These are phyloP conservation scores for Colletotrichum spaethianum DNA, from an alignment of 2,329 filamentous ascomycete species.

Conservation along the genomic window DNA sequence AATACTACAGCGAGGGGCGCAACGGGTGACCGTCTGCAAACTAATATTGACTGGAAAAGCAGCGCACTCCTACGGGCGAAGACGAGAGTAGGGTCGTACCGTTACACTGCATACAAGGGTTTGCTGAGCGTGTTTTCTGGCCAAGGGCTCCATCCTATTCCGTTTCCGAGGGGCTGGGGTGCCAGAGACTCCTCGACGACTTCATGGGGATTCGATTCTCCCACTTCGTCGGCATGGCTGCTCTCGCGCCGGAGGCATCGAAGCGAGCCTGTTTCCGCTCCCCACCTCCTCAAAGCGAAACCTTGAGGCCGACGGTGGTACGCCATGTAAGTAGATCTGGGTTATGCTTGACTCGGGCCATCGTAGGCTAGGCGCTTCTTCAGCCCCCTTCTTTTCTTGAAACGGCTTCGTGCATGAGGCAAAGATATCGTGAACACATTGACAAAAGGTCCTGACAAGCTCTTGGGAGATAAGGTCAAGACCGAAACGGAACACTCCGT, in stretches of 20 bases:
- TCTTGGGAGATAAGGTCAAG: not conserved
- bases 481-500: not conserved
- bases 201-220: not conserved
- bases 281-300: not conserved
- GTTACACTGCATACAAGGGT: not conserved
- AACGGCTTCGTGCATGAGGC: not conserved
- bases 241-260: not conserved
- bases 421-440: not conserved
- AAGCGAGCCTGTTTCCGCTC: not conserved
- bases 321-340: not conserved
- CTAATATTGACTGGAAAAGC: not conserved
- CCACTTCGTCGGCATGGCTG: no score
- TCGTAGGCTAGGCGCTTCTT: not conserved
- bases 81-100: not conserved
- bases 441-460: not conserved
- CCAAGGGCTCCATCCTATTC: no score
- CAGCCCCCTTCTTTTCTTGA: not conserved
- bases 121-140: not conserved
- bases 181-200: not conserved
- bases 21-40: not conserved
- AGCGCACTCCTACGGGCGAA: not conserved
- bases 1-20: not conserved
- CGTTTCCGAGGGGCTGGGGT: no score
- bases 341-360: not conserved
- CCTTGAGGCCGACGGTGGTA: not conserved